Conservation (phyloP, 495 filamentous ascomycete species). For the Recurvomyces mirabilis region DNA sequence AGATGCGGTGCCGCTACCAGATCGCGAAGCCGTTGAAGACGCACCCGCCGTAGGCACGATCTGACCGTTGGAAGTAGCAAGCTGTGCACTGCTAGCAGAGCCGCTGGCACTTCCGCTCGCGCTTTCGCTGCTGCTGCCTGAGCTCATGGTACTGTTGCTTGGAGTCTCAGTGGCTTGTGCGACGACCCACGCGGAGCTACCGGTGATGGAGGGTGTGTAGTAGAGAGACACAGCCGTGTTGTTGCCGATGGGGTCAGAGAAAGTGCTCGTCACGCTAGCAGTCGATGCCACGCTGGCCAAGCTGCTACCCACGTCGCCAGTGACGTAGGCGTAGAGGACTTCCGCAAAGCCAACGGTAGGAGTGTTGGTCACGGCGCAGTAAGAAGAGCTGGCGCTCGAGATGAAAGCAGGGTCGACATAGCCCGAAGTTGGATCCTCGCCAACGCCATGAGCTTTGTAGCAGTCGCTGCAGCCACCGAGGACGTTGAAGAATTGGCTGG, state of each 20-base stretch:
- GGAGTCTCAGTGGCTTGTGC: conserved; percentile 7
- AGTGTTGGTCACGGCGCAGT: conserved; percentile 15
- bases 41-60: conserved; percentile 6
- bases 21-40: not conserved
- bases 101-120: not conserved
- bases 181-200: conserved; percentile 3
- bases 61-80: conserved; percentile 4
- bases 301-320: not conserved
- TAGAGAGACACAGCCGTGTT: conserved; percentile 12
- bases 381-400: not conserved
- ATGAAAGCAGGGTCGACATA: not conserved
- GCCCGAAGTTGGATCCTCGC: not conserved
- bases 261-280: not conserved
- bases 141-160: not conserved
- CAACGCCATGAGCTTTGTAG: conserved; percentile 9
- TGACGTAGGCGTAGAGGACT: conserved; percentile 4
- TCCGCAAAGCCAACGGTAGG: conserved; percentile 5
- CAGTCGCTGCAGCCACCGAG: conserved; percentile 2
- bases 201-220: conserved; percentile 10
- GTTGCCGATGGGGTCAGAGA: conserved; percentile 14
- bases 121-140: not conserved
- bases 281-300: not conserved
- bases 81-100: not conserved
- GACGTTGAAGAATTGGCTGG: conserved; percentile 5
- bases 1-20: not conserved